phyloP scores from a whole-genome alignment of 176 grass and related monocot genomes.

The Musa acuminata region DNA sequence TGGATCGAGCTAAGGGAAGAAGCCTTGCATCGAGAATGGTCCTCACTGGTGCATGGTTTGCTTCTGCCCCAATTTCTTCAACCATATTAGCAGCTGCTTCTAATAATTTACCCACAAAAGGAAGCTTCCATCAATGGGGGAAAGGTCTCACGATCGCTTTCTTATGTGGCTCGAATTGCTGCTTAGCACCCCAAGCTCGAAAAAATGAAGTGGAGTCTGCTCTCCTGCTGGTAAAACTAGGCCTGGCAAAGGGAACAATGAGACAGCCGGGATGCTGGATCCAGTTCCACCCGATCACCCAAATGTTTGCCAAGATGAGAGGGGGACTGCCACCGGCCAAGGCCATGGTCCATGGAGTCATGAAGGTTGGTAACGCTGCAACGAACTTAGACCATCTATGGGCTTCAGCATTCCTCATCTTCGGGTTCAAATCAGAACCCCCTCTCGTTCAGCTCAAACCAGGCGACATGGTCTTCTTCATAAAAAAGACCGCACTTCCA shows the following conservation, averaged over 20 bases:
- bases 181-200: constrained; percentile 52
- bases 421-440: constrained; percentile 90
- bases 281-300: constrained; percentile 77
- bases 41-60: constrained; percentile 74
- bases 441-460: constrained; percentile 69
- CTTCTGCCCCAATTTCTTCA: constrained; percentile 73
- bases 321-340: constrained; percentile 53
- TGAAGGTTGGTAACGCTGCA: constrained; percentile 56
- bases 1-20: constrained; percentile 71
- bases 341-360: constrained; percentile 58
- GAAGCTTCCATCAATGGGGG: constrained; percentile 57
- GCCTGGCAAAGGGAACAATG: constrained; percentile 62
- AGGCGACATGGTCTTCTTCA: constrained; percentile 74
- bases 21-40: constrained; percentile 77
- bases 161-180: constrained; percentile 70
- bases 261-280: constrained; percentile 87
- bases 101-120: constrained; percentile 60
- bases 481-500: constrained; percentile 81
- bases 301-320: constrained; percentile 69
- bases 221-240: constrained; percentile 80
- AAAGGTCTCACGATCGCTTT: constrained; percentile 66
- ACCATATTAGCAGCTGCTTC: constrained; percentile 60
- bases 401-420: constrained; percentile 89
- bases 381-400: constrained; percentile 78
- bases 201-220: constrained; percentile 85